Evolutionary conservation across 2,329 filamentous ascomycete genomes (phyloP).

Genomic region (Talaromyces sp.): DNA sequence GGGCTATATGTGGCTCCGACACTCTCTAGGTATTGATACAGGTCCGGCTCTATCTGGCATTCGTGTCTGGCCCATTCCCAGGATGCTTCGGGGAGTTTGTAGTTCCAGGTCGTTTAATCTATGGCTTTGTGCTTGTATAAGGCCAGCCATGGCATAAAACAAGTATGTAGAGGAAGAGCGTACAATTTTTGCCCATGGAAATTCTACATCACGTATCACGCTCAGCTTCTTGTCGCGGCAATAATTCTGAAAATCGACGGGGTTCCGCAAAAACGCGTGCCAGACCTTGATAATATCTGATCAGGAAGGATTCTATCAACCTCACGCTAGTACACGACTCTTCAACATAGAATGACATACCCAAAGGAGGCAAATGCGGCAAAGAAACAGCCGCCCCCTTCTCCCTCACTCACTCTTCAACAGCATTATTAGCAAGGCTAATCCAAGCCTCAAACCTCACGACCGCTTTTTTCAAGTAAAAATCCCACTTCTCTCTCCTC

Average conservation of each 20-base stretch:
- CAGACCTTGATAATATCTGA: constrained; percentile 39
- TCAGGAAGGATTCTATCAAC: background rate
- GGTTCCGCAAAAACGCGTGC: constrained; percentile 38
- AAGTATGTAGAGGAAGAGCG: background rate
- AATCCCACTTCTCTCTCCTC: constrained; percentile 19
- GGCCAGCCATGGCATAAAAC: background rate
- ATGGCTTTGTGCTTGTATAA: constrained; percentile 1
- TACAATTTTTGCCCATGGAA: constrained; percentile 21
- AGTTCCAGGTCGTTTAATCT: constrained; percentile 11
- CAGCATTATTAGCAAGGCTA: background rate
- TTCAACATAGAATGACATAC: background rate
- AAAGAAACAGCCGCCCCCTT: background rate
- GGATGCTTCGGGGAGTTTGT: background rate
- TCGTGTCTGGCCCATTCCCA: constrained; percentile 2
- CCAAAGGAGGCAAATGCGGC: constrained; percentile 11
- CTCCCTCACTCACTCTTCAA: background rate
- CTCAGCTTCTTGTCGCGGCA: constrained; percentile 6
- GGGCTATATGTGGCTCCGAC: background rate
- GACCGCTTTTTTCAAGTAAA: constrained; percentile 19
- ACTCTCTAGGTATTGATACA: constrained; percentile 14
- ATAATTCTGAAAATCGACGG: constrained; percentile 22
- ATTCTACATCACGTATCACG: constrained; percentile 5
- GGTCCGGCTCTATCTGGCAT: constrained; percentile 16
- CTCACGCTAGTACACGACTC: background rate
- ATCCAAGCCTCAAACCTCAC: constrained; percentile 19